These are phyloP conservation scores for Nakazawaea ambrosiae DNA, from an alignment of 805 yeast genomes.

Conservation along the genomic window DNA sequence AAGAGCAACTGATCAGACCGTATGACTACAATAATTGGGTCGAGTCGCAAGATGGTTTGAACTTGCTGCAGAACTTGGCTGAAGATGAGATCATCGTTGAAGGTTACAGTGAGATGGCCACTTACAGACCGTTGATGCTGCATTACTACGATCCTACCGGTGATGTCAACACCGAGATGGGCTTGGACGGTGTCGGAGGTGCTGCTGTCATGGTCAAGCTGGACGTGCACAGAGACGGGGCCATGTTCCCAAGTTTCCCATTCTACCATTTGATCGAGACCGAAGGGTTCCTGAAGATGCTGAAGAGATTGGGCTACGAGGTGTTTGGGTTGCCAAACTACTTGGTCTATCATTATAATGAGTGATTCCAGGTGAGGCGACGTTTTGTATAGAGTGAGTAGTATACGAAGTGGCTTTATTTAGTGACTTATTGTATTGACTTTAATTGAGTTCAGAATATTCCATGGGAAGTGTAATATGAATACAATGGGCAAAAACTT, in stretches of 20 bases:
- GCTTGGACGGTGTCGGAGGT: constrained; percentile 96
- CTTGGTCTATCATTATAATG: constrained; percentile 86
- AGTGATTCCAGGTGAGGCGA: constrained; percentile 34
- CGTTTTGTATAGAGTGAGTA: neutral
- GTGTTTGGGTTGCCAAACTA: constrained; percentile 93
- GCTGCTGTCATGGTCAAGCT: constrained; percentile 95
- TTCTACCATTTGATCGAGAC: constrained; percentile 96
- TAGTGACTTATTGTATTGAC: too few species aligned
- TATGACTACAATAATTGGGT: constrained; percentile 97
- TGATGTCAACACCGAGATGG: constrained; percentile 61
- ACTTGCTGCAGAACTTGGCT: constrained; percentile 61
- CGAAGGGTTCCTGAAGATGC: constrained; percentile 98
- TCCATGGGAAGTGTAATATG: too few species aligned
- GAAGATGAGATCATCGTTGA: constrained; percentile 94
- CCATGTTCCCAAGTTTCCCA: constrained; percentile 98
- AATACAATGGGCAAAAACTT: too few species aligned
- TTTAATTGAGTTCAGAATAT: too few species aligned
- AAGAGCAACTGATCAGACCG: constrained; percentile 60
- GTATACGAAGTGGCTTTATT: too few species aligned
- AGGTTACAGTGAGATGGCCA: constrained; percentile 89
- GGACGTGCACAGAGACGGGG: constrained; percentile 98
- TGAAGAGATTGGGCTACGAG: constrained; percentile 85
- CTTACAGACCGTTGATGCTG: constrained; percentile 94
- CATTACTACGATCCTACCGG: constrained; percentile 67
- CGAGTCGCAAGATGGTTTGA: constrained; percentile 71